Percentiles rank a stretch among this genome's conserved stretches.
phyloP scores from a whole-genome alignment of 768 basidiomycete genomes.

The Podaxis pistillaris region DNA sequence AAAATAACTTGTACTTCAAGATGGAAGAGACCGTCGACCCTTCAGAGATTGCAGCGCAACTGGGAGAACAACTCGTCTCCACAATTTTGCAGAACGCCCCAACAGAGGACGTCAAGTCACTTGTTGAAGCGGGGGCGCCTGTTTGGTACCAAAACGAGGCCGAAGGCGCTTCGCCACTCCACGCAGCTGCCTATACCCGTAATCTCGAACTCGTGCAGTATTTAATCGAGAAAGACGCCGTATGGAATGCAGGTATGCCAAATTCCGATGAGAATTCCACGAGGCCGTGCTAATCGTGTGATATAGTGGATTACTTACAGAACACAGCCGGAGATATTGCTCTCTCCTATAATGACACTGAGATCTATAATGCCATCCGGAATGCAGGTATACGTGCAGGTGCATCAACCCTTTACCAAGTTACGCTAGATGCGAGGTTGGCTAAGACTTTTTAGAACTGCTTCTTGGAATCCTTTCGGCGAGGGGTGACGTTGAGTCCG shows the following conservation, averaged over 20 bases:
- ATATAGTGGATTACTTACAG: conserved; percentile 68
- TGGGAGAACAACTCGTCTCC: conserved; percentile 60
- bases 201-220: conserved; percentile 60
- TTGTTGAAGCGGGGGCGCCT: conserved; percentile 70
- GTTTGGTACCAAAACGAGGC: conserved; percentile 86
- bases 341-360: conserved; percentile 75
- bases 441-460: conserved; percentile 51
- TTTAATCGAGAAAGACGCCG: conserved; percentile 77
- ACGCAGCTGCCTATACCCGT: conserved; percentile 80
- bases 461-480: conserved; percentile 64
- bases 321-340: conserved; percentile 91
- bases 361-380: conserved; percentile 76
- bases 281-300: conserved; percentile 4
- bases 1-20: conserved; percentile 9
- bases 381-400: conserved; percentile 92
- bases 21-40: conserved; percentile 25
- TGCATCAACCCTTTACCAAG: conserved; percentile 31
- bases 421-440: conserved; percentile 1
- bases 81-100: conserved; percentile 51
- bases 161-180: conserved; percentile 79
- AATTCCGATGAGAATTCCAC: background rate
- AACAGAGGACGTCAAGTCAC: conserved; percentile 42
- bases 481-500: conserved; percentile 23
- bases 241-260: conserved; percentile 83
- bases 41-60: conserved; percentile 43